These are phyloP conservation scores for Apiospora kogelbergensis DNA, from an alignment of 2,329 filamentous ascomycete genomes.

Conservation along the genomic window DNA sequence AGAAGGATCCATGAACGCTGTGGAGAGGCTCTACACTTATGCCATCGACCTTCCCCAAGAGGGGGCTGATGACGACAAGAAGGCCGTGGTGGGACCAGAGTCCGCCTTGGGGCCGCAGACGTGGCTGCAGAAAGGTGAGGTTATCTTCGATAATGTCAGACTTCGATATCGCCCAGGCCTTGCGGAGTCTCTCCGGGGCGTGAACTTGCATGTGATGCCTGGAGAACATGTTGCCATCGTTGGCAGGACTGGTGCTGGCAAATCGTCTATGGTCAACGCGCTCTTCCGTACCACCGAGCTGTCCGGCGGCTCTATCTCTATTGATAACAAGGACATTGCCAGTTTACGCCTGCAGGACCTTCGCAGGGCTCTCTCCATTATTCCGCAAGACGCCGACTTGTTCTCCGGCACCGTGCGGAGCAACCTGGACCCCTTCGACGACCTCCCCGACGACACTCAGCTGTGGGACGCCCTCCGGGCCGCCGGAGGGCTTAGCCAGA, in stretches of 20 bases:
- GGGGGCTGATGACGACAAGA: constrained; percentile 41
- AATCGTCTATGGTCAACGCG: constrained; percentile 59
- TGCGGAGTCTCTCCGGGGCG: constrained; percentile 46
- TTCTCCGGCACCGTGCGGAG: constrained; percentile 61
- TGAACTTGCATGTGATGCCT: constrained; percentile 34
- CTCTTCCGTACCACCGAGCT: constrained; percentile 61
- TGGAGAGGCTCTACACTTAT: constrained; percentile 66
- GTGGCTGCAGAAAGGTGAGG: constrained; percentile 46
- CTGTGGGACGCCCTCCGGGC: constrained; percentile 34
- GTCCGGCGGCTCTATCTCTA: constrained; percentile 49
- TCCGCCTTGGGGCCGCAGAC: neutral
- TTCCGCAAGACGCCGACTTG: constrained; percentile 55
- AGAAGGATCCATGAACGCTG: constrained; percentile 71
- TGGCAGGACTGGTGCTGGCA: constrained; percentile 49
- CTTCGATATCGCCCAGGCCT: constrained; percentile 51
- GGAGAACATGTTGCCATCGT: constrained; percentile 48
- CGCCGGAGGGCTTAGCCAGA: constrained; percentile 54
- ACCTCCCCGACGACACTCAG: constrained; percentile 32
- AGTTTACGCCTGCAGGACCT: constrained; percentile 42
- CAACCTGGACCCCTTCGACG: constrained; percentile 43
- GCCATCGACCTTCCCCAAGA: constrained; percentile 60
- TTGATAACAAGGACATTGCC: constrained; percentile 58
- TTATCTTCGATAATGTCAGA: constrained; percentile 46
- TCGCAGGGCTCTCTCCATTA: constrained; percentile 54
- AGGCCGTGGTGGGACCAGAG: neutral